Conservation (phyloP, 2,329 filamentous ascomycete species). For the Phoma sp. region DNA sequence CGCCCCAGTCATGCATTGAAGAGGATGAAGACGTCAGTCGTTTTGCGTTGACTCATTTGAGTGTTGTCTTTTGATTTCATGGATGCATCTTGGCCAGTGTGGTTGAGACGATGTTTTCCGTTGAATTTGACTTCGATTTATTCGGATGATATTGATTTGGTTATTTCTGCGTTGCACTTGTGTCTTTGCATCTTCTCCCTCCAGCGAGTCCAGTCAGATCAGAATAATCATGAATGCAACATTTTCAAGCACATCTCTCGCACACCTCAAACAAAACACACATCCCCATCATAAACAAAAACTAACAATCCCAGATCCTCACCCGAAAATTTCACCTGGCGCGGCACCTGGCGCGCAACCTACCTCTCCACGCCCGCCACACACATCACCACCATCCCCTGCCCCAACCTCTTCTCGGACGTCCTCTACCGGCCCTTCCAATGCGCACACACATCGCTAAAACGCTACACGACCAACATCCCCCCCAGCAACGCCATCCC, state of each 20-base stretch:
- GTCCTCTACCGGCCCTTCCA: conserved; percentile 88
- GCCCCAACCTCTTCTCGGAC: conserved; percentile 85
- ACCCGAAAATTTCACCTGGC: conserved; percentile 67
- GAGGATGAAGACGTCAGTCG: background rate
- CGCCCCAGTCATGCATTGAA: background rate
- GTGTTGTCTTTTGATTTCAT: no score
- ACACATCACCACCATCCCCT: conserved; percentile 68
- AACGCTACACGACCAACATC: conserved; percentile 72
- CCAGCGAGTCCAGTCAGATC: no score
- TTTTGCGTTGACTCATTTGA: background rate
- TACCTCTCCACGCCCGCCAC: conserved; percentile 66
- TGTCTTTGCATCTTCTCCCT: no score
- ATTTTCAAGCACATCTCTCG: background rate
- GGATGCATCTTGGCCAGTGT: no score
- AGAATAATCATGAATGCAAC: no score
- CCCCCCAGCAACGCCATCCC: conserved; percentile 75
- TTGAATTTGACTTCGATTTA: no score
- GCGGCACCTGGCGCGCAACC: conserved; percentile 83
- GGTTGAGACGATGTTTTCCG: no score
- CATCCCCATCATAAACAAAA: background rate
- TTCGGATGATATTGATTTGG: no score
- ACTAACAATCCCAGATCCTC: conserved; percentile 46
- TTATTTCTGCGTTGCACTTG: no score
- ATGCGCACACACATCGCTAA: conserved; percentile 77
- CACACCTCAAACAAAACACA: background rate